Percentiles rank a stretch among this genome's conserved stretches.
Evolutionary conservation across 176 grass and related monocot genomes (phyloP).

Genomic region (Hordeum marinum): DNA sequence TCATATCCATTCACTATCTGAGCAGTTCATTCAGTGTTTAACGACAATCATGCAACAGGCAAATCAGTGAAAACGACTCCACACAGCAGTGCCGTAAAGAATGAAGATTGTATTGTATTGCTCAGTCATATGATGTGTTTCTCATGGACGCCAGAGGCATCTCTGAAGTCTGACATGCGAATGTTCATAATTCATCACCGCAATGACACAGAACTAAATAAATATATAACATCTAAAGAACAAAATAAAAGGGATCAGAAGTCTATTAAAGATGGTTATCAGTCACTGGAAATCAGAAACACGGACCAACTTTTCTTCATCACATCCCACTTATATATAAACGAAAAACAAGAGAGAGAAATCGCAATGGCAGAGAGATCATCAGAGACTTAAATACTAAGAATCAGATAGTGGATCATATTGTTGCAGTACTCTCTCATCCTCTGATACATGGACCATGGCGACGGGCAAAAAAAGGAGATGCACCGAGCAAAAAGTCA

Average conservation of each 20-base stretch:
- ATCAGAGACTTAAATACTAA: slow-evolving; percentile 80
- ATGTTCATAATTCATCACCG: slow-evolving; percentile 47
- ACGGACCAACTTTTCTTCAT: slow-evolving; percentile 72
- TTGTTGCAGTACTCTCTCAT: slow-evolving; percentile 72
- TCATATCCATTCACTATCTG: background rate
- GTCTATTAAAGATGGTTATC: slow-evolving; percentile 16
- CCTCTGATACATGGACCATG: slow-evolving; percentile 9
- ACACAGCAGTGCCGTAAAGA: background rate
- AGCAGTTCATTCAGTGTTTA: too few species aligned
- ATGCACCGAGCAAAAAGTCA: background rate
- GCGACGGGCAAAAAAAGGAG: background rate
- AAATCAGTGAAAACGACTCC: too few species aligned
- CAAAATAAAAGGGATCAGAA: slow-evolving; percentile 29
- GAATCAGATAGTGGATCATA: slow-evolving; percentile 64
- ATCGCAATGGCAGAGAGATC: background rate
- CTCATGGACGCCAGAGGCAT: slow-evolving; percentile 51
- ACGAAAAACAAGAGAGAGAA: background rate
- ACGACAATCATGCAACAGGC: too few species aligned
- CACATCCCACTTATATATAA: slow-evolving; percentile 1
- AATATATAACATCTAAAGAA: too few species aligned
- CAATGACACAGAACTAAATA: background rate
- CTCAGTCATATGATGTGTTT: slow-evolving; percentile 46
- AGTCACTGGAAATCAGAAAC: slow-evolving; percentile 65
- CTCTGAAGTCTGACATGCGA: slow-evolving; percentile 80
- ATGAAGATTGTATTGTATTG: background rate